A percentile compares a stretch with the other conserved stretches of the same genome.
phyloP scores from a whole-genome alignment of 2,329 filamentous ascomycete species.

The Eurotiales sp. region DNA sequence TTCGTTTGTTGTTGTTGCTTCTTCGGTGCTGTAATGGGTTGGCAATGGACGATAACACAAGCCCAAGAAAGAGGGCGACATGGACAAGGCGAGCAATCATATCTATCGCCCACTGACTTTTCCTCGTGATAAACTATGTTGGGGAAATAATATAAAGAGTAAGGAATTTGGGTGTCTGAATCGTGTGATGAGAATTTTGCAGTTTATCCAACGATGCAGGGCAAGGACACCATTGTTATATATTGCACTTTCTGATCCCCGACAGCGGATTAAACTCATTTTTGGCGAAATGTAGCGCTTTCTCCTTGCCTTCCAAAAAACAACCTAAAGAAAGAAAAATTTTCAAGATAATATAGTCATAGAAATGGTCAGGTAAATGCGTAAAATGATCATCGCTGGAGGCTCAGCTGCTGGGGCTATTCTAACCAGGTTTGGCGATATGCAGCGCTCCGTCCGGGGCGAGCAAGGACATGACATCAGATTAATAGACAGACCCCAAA shows the following conservation, averaged over 20 bases:
- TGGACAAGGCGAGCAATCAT: not conserved
- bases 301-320: too few relatives aligned
- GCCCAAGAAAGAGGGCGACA: not conserved
- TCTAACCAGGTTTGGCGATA: not conserved
- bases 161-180: too few relatives aligned
- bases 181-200: too few relatives aligned
- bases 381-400: too few relatives aligned
- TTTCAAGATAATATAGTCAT: too few relatives aligned
- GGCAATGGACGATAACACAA: not conserved
- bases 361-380: too few relatives aligned
- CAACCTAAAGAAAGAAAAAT: too few relatives aligned
- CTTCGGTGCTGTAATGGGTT: not conserved
- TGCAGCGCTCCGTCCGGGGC: not conserved
- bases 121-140: not conserved
- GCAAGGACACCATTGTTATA: too few relatives aligned
- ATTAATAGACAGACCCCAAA: not conserved
- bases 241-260: too few relatives aligned
- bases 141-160: not conserved
- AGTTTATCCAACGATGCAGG: too few relatives aligned
- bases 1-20: not conserved
- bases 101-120: too few relatives aligned
- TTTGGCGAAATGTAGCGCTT: not conserved
- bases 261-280: not conserved
- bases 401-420: not conserved
- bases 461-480: not conserved